Percentiles rank a stretch among this genome's conserved stretches.
Evolutionary conservation across 2,329 filamentous ascomycete species (phyloP).

Genomic region (Xylaria sp.): DNA sequence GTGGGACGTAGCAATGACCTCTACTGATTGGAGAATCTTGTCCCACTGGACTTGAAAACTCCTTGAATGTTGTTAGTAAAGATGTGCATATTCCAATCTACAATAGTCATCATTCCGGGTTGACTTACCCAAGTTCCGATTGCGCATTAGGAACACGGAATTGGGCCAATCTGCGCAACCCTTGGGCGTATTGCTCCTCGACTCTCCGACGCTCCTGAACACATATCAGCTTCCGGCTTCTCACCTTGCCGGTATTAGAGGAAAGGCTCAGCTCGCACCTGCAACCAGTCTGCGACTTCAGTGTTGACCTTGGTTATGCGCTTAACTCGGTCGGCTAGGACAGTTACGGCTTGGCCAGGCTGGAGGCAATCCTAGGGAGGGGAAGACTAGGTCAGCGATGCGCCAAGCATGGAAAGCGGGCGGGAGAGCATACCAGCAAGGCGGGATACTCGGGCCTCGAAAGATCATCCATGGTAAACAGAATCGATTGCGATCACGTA

Average conservation of each 20-base stretch:
- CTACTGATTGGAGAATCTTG: slow-evolving; percentile 79
- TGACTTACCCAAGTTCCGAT: slow-evolving; percentile 82
- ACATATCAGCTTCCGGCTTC: slow-evolving; percentile 19
- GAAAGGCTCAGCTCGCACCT: slow-evolving; percentile 62
- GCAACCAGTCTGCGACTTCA: slow-evolving; percentile 95
- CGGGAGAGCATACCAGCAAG: slow-evolving; percentile 75
- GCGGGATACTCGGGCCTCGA: slow-evolving; percentile 90
- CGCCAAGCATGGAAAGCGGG: background rate
- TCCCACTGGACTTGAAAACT: slow-evolving; percentile 92
- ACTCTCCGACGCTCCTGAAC: slow-evolving; percentile 86
- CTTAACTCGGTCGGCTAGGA: slow-evolving; percentile 86
- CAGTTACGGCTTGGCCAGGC: slow-evolving; percentile 79
- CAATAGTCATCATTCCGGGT: background rate
- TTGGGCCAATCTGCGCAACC: slow-evolving; percentile 79
- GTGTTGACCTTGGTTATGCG: slow-evolving; percentile 84
- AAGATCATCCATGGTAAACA: slow-evolving; percentile 70
- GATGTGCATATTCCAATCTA: background rate
- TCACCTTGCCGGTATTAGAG: background rate
- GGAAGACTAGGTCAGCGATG: slow-evolving; percentile 25
- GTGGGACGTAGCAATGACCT: slow-evolving; percentile 83
- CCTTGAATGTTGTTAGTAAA: slow-evolving; percentile 54
- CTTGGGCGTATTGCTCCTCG: slow-evolving; percentile 86
- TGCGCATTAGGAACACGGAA: slow-evolving; percentile 75
- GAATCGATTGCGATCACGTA: slow-evolving; percentile 40
- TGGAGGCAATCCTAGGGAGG: slow-evolving; percentile 72